phyloP scores from a whole-genome alignment of 768 basidiomycete genomes.

The Lentinus brumalis region DNA sequence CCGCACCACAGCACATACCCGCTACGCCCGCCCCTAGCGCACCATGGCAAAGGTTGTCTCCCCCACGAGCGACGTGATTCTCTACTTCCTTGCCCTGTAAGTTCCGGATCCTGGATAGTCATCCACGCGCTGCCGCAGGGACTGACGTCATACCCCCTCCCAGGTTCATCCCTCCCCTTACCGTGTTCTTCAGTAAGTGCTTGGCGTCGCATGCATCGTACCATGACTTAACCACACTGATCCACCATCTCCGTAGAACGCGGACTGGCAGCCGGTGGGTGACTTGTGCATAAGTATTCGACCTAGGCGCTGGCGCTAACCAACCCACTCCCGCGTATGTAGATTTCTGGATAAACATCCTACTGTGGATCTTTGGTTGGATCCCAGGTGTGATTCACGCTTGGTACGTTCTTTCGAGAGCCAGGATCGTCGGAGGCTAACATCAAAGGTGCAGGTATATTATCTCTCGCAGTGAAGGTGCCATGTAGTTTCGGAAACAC shows the following conservation, averaged over 20 bases:
- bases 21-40: conserved; percentile 22
- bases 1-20: neutral
- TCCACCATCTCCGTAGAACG: conserved; percentile 23
- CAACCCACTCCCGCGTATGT: neutral
- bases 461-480: conserved; percentile 32
- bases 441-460: conserved; percentile 31
- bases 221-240: neutral
- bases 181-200: conserved; percentile 35
- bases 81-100: conserved; percentile 37
- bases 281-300: no score
- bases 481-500: conserved; percentile 1
- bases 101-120: neutral
- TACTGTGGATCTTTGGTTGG: conserved; percentile 46
- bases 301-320: neutral
- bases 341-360: conserved; percentile 43
- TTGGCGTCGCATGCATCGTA: neutral
- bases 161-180: conserved; percentile 35
- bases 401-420: conserved; percentile 31
- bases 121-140: no score
- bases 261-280: conserved; percentile 27
- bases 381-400: conserved; percentile 47
- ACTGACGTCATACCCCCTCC: neutral
- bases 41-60: conserved; percentile 33
- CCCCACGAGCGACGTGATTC: conserved; percentile 26
- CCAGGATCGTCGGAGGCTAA: neutral